A percentile compares a stretch with the other conserved stretches of the same genome.
Evolutionary conservation across 495 filamentous ascomycete genomes (phyloP).

Genomic region (Talaromyces nanjingensis): DNA sequence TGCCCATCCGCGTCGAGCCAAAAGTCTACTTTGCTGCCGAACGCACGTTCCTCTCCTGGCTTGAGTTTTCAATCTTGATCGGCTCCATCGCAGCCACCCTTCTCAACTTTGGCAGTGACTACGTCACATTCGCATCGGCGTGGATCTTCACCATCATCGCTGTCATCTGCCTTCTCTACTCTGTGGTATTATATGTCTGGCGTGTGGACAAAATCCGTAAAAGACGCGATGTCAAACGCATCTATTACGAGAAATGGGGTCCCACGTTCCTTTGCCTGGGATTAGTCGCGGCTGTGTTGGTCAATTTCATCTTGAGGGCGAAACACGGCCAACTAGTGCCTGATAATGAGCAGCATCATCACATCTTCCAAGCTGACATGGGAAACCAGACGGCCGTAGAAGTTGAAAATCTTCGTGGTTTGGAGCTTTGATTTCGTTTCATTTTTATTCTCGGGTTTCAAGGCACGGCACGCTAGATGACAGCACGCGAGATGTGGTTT

Average conservation of each 20-base stretch:
- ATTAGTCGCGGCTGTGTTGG: slow-evolving; percentile 61
- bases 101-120: slow-evolving; percentile 72
- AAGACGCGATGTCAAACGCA: slow-evolving; percentile 62
- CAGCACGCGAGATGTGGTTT: background rate
- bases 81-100: slow-evolving; percentile 85
- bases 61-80: slow-evolving; percentile 92
- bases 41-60: slow-evolving; percentile 93
- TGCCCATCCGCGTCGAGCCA: slow-evolving; percentile 90
- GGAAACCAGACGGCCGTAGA: background rate
- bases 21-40: slow-evolving; percentile 98
- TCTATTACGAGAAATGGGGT: slow-evolving; percentile 83
- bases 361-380: background rate
- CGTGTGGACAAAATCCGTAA: slow-evolving; percentile 75
- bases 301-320: slow-evolving; percentile 61
- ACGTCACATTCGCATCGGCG: slow-evolving; percentile 54
- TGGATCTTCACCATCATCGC: slow-evolving; percentile 80
- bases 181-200: slow-evolving; percentile 77
- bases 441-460: background rate
- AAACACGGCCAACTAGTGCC: slow-evolving; percentile 18
- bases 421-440: slow-evolving; percentile 2
- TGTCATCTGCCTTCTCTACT: slow-evolving; percentile 66
- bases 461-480: background rate
- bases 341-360: background rate
- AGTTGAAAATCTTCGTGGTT: background rate
- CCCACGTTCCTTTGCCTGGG: slow-evolving; percentile 72